Base-by-base conservation (phyloP, 108 stramenopile genomes). In the Skeletonema grethae region DNA sequence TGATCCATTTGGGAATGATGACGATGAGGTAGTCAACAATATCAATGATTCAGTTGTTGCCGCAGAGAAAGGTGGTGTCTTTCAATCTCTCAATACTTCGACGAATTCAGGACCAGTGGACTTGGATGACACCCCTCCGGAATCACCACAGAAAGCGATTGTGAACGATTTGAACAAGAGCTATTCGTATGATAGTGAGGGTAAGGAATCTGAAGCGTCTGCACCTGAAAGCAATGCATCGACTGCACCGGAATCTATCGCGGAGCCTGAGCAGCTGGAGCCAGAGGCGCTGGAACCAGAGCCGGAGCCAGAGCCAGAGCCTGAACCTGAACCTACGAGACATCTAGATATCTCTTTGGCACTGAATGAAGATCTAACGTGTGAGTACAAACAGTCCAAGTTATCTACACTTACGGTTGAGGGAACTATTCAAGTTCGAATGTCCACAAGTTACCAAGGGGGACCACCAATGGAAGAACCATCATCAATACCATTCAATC, bases 341-440 rank as follows among this genome's bases (percentile, higher is more conserved):
- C 32, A 75, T 18, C 66, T 84, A 34, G 65, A 76, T 25, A 62
- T 82, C n/a, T 65, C 64, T 57, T 32, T 85, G 72, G 94, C 94
- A 2, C 70, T 95, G 61, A 95, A 91, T 69, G 94, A 95, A 80
- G 94, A 95, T 77, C 60, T 95, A 29, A 88, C 90, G 20, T 95
- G 94, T 71, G 89, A 88, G 41, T 95, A 95, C 69, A 89, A 88
- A 38, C 41, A 80, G 22, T 91, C 90, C 3, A 91, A 91, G 65
- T 71, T 95, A 60, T 86, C 88, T 2, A 79, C 86, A 2, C 88
- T 88, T 32, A 76, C 82, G 2, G 89, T 95, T 31, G 91, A 92
- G 67, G 94, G 94, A 18, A 86, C 90, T 11, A 59, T 95, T 7
- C 94, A 95, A 67, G 88, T 85, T 24, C 66, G 79, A 57, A 59